Conservation (phyloP, 148 eudicot species). For the Dianthus caryophyllus region DNA sequence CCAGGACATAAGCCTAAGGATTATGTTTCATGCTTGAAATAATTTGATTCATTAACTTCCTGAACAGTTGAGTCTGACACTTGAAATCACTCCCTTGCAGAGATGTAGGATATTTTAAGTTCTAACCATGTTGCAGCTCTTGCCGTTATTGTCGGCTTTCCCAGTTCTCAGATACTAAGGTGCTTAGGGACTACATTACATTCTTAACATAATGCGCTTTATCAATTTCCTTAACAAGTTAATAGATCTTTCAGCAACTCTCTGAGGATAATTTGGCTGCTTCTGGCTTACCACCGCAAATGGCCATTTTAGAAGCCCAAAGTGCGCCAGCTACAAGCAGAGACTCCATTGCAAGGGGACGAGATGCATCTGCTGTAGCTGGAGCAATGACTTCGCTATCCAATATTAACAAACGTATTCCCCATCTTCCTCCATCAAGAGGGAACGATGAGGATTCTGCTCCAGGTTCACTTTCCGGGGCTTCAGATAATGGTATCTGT, state of each 20-base stretch:
- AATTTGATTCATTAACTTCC: not conserved
- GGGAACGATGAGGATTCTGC: conserved; percentile 46
- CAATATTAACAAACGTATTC: conserved; percentile 45
- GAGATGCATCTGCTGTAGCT: conserved; percentile 61
- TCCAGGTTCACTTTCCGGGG: conserved; percentile 45
- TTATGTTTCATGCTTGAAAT: not conserved
- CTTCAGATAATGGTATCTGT: conserved; percentile 47
- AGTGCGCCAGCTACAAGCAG: conserved; percentile 49
- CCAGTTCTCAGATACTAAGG: not conserved
- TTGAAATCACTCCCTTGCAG: not conserved
- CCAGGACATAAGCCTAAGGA: not conserved
- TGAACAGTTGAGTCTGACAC: not conserved
- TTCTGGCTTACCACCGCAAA: conserved; percentile 43
- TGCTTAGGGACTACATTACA: not conserved
- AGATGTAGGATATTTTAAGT: no score
- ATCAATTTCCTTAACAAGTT: conserved; percentile 40
- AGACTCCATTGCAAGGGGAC: conserved; percentile 50
- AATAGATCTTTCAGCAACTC: conserved; percentile 71
- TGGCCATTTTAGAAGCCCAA: conserved; percentile 66
- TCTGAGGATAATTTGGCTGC: conserved; percentile 40
- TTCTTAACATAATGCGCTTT: not conserved
- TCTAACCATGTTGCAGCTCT: no score
- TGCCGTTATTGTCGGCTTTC: not conserved
- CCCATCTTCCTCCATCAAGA: conserved; percentile 59
- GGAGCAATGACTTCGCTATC: conserved; percentile 77